Base-by-base conservation (phyloP, 2,329 filamentous ascomycete species). In the Ploettnerulaceae sp. region DNA sequence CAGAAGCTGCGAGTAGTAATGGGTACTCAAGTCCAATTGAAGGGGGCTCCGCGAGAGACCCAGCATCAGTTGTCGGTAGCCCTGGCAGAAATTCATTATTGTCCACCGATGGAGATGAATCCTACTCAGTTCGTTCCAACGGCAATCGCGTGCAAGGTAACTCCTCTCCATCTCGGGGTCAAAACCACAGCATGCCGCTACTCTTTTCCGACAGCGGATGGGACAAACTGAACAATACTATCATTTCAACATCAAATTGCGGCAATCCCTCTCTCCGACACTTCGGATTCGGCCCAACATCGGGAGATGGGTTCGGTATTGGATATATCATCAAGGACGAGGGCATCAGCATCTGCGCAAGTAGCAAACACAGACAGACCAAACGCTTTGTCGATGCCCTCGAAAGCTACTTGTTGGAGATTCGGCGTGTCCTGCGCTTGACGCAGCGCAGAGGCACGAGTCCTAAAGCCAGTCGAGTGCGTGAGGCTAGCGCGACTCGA, bases 321-420 rank as follows among this genome's bases (percentile, higher is more conserved):
- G 93, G 93, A 2, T 98, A 98, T 70, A 97, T 98, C 61, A 96
- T 98, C 76, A 98, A 98, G 68, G 89, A 94, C 57, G 87, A 93
- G 42, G 78, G 81, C 38, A 86, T 97, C 51, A 89, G 84, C 36
- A 91, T 98, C 52, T 97, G 93, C 66, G 89, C 90, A 0, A 86
- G 84, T 11, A 93, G 86, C 61, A 96, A 96, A 69, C 93, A 98
- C 66, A 74, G 93, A 31, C 93, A 98, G 69, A 98, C 93, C 0
- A 82, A 82, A 57, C 83, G 93, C 5, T 94, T 93, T 62, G 81
- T 97, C 51, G 89, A 95, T 60, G 87, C 89, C 0, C 71, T 97
- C 2, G 93, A 97, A 66, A 84, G 79, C 52, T 98, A 97, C 65
- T 77, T 97, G 39, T 72, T 95, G 9, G 93, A 98, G 66, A 88